Evolutionary conservation across 2,329 filamentous ascomycete species (phyloP), one percentile per base, ranked within the genome.

Genomic region (Emmonsiellopsis sp.): DNA sequence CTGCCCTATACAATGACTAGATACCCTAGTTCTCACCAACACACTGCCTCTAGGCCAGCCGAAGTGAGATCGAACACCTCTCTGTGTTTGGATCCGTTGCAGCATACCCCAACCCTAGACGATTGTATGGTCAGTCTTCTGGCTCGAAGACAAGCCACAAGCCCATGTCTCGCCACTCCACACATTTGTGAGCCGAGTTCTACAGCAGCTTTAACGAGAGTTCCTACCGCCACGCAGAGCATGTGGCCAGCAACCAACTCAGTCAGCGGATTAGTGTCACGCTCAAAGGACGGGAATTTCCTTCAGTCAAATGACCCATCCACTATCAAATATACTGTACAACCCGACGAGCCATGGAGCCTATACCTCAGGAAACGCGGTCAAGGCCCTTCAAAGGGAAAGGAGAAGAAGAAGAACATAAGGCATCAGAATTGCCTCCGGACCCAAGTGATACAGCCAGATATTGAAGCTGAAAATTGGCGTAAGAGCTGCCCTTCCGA

Each of bases 171-270:
- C 38, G 30, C 31, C 45, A 50, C 43, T n/a, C 34, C 13, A 43
- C 10, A 11, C 43, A 8, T 52, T 42, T n/a, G 41, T 31, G 16
- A 47, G 41, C 4, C 50, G 30, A 38, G 7, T 38, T 30, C 50
- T 52, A 52, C 50, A 38, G 38, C 50, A 44, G 38, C 26, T 51
- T 45, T 52, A 37, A 52, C 41, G 41, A 52, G 45, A 45, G n/a
- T 7, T 52, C n/a, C 32, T 45, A 52, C 30, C 30, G 38, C 20
- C 50, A 13, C 37, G 41, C 50, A 52, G 40, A 51, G 38, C 48
- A 51, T 51, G 48, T 40, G 48, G 48, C 37, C 49, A 51, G 26
- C 49, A 44, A 35, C 20, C 40, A 43, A 32, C 49, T 51, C 49
- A 51, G n/a, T n/a, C n/a, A n/a, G n/a, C n/a, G n/a, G 30, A 41